Evolutionary conservation across 768 basidiomycete species (phyloP).

Genomic region (Cubamyces sp.): DNA sequence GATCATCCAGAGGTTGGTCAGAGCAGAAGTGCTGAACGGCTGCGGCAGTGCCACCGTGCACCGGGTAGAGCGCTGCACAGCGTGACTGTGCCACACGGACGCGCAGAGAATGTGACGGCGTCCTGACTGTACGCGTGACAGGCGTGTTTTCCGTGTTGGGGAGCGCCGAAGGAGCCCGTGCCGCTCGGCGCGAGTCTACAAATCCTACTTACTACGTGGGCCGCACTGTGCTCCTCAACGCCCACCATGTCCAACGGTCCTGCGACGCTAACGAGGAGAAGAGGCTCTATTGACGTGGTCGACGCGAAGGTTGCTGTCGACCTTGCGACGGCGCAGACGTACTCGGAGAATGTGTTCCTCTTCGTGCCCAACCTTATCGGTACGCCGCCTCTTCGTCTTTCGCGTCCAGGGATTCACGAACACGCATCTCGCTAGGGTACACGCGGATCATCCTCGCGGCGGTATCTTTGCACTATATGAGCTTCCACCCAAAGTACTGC

Average conservation of each 20-base stretch:
- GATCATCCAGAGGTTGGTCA: too few relatives aligned
- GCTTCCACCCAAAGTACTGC: slow-evolving; percentile 90
- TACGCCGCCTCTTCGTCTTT: slow-evolving; percentile 39
- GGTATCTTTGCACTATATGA: slow-evolving; percentile 90
- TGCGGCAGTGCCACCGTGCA: too few relatives aligned
- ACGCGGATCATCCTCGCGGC: slow-evolving; percentile 89
- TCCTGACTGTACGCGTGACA: slow-evolving; percentile 11
- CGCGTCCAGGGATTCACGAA: slow-evolving; percentile 8
- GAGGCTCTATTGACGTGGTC: slow-evolving; percentile 67
- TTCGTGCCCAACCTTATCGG: slow-evolving; percentile 98
- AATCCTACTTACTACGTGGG: slow-evolving; percentile 25
- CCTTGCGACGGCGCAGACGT: slow-evolving; percentile 82
- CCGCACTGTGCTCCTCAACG: slow-evolving; percentile 13
- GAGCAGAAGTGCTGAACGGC: too few relatives aligned
- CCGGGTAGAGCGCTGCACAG: too few relatives aligned
- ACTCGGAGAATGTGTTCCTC: slow-evolving; percentile 95
- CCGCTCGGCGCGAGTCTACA: slow-evolving; percentile 20
- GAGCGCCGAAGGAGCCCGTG: slow-evolving; percentile 15
- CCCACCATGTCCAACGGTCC: slow-evolving; percentile 26
- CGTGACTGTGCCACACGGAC: not conserved
- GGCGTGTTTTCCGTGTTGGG: slow-evolving; percentile 9
- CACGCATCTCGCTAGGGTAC: slow-evolving; percentile 62
- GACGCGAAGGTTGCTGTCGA: slow-evolving; percentile 87
- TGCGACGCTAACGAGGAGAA: slow-evolving; percentile 40
- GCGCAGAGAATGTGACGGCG: not conserved